Evolutionary conservation across 2,329 filamentous ascomycete genomes (phyloP), one percentile per base, ranked within the genome.

Genomic region (Annulohypoxylon truncatum): DNA sequence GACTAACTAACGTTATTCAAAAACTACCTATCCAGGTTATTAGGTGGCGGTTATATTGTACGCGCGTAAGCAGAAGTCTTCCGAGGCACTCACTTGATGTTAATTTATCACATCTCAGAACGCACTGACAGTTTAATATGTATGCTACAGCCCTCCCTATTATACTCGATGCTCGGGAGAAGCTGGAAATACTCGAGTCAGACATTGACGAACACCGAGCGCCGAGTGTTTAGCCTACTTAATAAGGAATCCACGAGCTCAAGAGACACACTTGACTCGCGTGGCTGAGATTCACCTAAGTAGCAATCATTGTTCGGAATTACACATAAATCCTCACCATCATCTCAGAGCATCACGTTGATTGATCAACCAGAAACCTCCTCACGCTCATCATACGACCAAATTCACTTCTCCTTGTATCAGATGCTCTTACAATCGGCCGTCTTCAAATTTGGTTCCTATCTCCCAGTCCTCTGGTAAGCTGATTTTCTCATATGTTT

Each of bases 91-190:
- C 33, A 48, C 54, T 59, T 56, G 42, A 31, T 51, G 40, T 26
- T 52, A 50, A 56, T 65, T 53, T 64, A 64, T 69, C 67, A 67
- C 24, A 69, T 67, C 53, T 67, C 67, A 69, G 60, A 69, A 69
- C 31, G 29, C 57, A 56, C 64, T 24, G 26, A 47, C 42, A 35
- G 35, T 61, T 31, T 31, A 44, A 60, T 61, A 47, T 66, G 33
- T 51, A 59, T 35, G 31, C 44, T 51, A 48, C 31, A 58, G 47
- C 52, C 22, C 50, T 51, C 33, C 15, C 33, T 53, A 56, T 46
- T 29, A 46, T 29, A 46, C 42, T 57, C 40, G 31, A 54, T 38
- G 42, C 42, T 47, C 47, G 51, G 26, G 20, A 53, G 35, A 48
- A 47, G 13, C 31, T 56, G n/a, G 47, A 29, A 12, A n/a, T 38